Evolutionary conservation across 495 filamentous ascomycete species (phyloP).

Genomic region (Tetracladium marchalianum): DNA sequence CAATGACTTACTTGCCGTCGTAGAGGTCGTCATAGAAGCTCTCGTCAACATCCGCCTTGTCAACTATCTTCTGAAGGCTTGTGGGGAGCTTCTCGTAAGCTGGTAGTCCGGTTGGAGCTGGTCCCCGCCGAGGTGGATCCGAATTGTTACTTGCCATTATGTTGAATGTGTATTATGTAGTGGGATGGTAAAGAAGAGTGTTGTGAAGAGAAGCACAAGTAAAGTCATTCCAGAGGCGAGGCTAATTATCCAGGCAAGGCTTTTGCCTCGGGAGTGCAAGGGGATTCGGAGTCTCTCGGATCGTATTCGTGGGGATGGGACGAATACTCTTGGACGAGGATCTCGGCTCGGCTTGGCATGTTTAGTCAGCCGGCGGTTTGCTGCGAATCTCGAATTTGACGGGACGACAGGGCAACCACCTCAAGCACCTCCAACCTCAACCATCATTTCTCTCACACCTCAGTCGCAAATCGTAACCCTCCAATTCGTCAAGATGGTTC

Average conservation of each 20-base stretch:
- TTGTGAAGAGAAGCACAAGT: neutral
- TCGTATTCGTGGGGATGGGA: too few species aligned
- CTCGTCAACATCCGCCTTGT: conserved; percentile 57
- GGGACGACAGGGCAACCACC: conserved; percentile 5
- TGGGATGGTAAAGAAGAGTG: neutral
- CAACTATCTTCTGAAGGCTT: conserved; percentile 59
- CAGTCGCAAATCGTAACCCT: conserved; percentile 13
- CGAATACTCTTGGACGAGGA: too few species aligned
- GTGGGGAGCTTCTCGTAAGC: conserved; percentile 54
- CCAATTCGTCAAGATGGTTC: conserved; percentile 63
- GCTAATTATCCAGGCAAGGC: neutral
- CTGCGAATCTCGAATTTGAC: conserved; percentile 11
- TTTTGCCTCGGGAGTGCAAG: too few species aligned
- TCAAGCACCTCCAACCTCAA: conserved; percentile 19
- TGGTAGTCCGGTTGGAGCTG: conserved; percentile 35
- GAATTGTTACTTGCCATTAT: conserved; percentile 21
- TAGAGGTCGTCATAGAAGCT: conserved; percentile 69
- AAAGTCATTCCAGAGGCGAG: neutral
- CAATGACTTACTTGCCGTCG: conserved; percentile 59
- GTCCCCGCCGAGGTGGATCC: conserved; percentile 7
- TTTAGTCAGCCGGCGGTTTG: conserved; percentile 6
- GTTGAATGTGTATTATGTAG: too few species aligned
- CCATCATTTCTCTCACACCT: conserved; percentile 11
- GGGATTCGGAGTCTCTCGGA: too few species aligned
- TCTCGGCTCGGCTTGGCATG: neutral